Evolutionary conservation across 2,329 filamentous ascomycete species (phyloP), one percentile per base, ranked within the genome.

Genomic region (Nannizziopsis barbatae): DNA sequence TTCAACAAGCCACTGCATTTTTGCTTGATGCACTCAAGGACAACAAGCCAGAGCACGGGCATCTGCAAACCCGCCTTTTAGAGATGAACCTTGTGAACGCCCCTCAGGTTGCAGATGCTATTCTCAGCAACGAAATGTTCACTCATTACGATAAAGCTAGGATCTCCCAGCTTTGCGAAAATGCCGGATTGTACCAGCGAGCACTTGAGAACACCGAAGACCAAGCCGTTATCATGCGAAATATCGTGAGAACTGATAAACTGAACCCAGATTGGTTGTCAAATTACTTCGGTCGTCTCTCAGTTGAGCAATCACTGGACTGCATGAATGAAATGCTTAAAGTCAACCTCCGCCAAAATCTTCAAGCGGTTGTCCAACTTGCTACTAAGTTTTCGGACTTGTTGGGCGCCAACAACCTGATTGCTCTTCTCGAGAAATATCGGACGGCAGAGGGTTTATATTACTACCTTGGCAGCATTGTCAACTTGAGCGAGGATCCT

Each of bases 1-100:
- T 96, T 43, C 93, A 96, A 65, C 88, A 95, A 67, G 90, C 90
- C 6, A 98, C 93, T 2, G 89, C 90, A n/a, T 98, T 98, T 77
- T 72, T 98, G 45, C 78, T 98, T 20, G 92, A 98, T 68, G 90
- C 89, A 2, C 77, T 98, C 31, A 92, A 95, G 67, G 87, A 92
- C 57, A 95, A 98, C 71, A 84, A 83, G 59, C 88, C 88, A 0
- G 92, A 98, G 66, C 89, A 98, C 63, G 90, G 82, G 35, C 82
- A 90, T 57, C 75, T 98, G 35, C 92, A 98, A 70, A 98, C 93
- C 17, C 84, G 92, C 52, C 76, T 98, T 2, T 73, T 98, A 49
- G 93, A 98, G 75, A 96, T 98, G 89, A 98, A 98, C 68, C 71
- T 98, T 54, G 76, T 94, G 68, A 93, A 95, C 58, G 93, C 92